Percentiles rank a stretch among this genome's conserved stretches.
phyloP scores from a whole-genome alignment of 345 rosid species.

The Aurinia saxatilis region DNA sequence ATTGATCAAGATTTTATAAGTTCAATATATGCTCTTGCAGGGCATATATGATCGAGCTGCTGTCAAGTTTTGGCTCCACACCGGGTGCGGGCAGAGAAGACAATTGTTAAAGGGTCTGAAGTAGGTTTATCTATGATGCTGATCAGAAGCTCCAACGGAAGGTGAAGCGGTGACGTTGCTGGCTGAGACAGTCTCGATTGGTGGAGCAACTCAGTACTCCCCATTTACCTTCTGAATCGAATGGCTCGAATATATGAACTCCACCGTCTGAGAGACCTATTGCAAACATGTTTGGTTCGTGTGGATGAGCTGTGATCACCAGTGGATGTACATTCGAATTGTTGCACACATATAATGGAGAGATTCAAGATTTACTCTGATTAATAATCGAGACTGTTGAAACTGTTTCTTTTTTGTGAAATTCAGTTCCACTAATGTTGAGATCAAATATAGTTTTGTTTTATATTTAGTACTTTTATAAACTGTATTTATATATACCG shows the following conservation, averaged over 20 bases:
- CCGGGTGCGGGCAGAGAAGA: too few relatives aligned
- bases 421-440: too few relatives aligned
- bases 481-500: too few relatives aligned
- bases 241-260: slow-evolving; percentile 89
- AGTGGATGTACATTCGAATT: slow-evolving; percentile 79
- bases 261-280: slow-evolving; percentile 95
- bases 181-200: slow-evolving; percentile 76
- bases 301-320: slow-evolving; percentile 93
- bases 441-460: too few relatives aligned
- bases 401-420: too few relatives aligned
- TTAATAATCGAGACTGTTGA: too few relatives aligned
- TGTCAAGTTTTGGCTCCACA: slow-evolving; percentile 83
- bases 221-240: slow-evolving; percentile 94
- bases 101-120: too few relatives aligned
- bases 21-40: slow-evolving; percentile 29
- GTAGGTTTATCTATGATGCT: slow-evolving; percentile 69
- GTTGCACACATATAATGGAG: slow-evolving; percentile 27
- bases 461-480: too few relatives aligned
- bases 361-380: neutral
- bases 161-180: slow-evolving; percentile 54
- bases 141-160: slow-evolving; percentile 72
- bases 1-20: too few relatives aligned
- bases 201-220: slow-evolving; percentile 88
- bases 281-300: slow-evolving; percentile 84
- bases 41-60: slow-evolving; percentile 97